A percentile compares a stretch with the other conserved stretches of the same genome.
These are phyloP conservation scores for Thielaviopsis populi DNA, from an alignment of 2,329 filamentous ascomycete genomes.

Conservation along the genomic window DNA sequence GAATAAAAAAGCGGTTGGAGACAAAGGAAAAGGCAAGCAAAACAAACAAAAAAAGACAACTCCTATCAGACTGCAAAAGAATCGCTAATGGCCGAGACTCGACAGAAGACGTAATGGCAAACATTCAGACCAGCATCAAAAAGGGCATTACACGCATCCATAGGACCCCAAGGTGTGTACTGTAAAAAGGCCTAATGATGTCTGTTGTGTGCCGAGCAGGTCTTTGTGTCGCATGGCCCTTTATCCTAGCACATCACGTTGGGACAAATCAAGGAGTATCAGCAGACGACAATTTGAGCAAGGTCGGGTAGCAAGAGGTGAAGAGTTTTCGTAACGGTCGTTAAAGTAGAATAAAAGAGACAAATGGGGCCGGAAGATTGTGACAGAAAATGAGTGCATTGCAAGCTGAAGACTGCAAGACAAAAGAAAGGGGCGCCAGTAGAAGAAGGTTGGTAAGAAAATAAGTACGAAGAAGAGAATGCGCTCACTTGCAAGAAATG, in stretches of 20 bases:
- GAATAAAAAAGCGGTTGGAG: neutral
- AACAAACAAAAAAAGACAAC: neutral
- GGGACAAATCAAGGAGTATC: neutral
- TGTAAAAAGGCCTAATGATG: neutral
- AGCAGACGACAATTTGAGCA: neutral
- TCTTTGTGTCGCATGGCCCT: neutral
- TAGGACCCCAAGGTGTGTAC: neutral
- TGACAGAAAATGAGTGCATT: neutral
- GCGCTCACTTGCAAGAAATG: constrained; percentile 10
- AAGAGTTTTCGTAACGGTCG: constrained; percentile 9
- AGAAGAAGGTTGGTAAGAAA: neutral
- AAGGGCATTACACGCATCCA: neutral
- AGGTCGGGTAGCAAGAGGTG: neutral
- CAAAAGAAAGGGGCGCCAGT: neutral
- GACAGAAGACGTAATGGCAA: neutral
- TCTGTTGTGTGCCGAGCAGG: neutral
- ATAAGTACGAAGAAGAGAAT: neutral
- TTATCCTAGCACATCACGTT: neutral
- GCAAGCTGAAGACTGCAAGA: neutral
- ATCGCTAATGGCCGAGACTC: neutral
- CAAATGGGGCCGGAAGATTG: neutral
- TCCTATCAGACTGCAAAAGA: neutral
- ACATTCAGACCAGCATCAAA: neutral
- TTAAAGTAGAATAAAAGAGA: constrained; percentile 5
- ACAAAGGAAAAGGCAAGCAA: neutral